Evolutionary conservation across 1,284 basidiomycete genomes (phyloP).

Genomic region (Fomitiporia mediterranea): DNA sequence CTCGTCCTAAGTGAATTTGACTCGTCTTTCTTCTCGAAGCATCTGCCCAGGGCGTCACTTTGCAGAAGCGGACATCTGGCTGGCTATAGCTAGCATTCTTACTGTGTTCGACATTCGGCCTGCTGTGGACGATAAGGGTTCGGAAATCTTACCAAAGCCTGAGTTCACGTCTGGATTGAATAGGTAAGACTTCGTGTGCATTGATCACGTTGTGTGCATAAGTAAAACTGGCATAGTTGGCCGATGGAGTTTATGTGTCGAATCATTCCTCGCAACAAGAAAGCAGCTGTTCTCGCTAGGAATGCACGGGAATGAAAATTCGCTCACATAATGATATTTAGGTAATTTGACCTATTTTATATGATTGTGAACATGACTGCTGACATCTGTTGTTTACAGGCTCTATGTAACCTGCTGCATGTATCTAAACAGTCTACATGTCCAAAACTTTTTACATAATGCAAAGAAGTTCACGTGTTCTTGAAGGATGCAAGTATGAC

Average conservation of each 20-base stretch:
- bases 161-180: conserved; percentile 1
- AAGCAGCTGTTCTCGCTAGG: neutral
- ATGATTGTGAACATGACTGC: no score
- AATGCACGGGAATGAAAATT: neutral
- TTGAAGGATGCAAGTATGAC: no score
- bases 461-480: no score
- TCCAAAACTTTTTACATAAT: no score
- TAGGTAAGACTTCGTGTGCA: conserved; percentile 1
- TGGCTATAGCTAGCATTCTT: conserved; percentile 16
- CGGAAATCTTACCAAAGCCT: conserved; percentile 21
- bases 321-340: no score
- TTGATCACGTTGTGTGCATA: no score
- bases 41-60: conserved; percentile 25
- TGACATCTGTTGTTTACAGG: no score
- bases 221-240: conserved; percentile 23
- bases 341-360: no score
- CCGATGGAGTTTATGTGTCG: conserved; percentile 25
- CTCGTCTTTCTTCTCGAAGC: conserved; percentile 14
- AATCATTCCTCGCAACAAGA: conserved; percentile 23
- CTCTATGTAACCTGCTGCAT: no score
- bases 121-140: conserved; percentile 1
- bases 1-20: conserved; percentile 7
- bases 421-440: no score
- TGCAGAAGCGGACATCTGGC: conserved; percentile 22
- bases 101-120: conserved; percentile 17